Base-by-base conservation (phyloP, 2,329 filamentous ascomycete genomes). In the Akanthomyces dipterigenus region DNA sequence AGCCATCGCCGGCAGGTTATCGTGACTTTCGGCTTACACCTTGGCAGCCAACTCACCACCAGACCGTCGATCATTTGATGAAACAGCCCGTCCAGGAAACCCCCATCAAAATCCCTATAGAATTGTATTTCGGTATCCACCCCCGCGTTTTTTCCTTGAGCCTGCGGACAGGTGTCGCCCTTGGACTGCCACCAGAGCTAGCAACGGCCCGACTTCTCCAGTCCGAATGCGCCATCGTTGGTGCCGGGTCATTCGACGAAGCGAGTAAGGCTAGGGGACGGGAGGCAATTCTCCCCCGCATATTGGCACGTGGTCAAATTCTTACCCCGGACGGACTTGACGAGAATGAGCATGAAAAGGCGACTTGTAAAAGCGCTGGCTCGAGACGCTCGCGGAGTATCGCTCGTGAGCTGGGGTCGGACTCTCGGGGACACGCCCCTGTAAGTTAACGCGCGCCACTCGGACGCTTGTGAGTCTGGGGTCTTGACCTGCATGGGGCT, bases 121-220 rank as follows among this genome's bases (percentile, higher is more conserved):
- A 16, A 38, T 38, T 38, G 36, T 38, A 31, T 38, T 38, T 14
- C 12, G 36, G 36, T 9, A 38, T 38, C 36, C 2, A 11, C 49
- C 34, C 34, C 34, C n/a, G 20, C 34, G 49, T 38, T 38, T 3
- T 16, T 3, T 22, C 24, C n/a, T n/a, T n/a, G n/a, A n/a, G n/a
- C n/a, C n/a, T n/a, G n/a, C n/a, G n/a, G n/a, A 11, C n/a, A 24
- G n/a, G 49, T 31, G 49, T n/a, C 31, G 5, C 24, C 45, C 28
- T n/a, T 11, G 6, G 48, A 38, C 49, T 38, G 31, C 12, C n/a
- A 24, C 18, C 20, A 24, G 12, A 26, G 34, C 38, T 34, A 56
- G 12, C 42, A 56, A 56, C 42, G 26, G 54, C 54, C 54, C 54
- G 42, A 56, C 54, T 56, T 38, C 54, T 48, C 54, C 54, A 48